Conservation (phyloP, 495 filamentous ascomycete genomes). For the Trypethelium eluteriae region DNA sequence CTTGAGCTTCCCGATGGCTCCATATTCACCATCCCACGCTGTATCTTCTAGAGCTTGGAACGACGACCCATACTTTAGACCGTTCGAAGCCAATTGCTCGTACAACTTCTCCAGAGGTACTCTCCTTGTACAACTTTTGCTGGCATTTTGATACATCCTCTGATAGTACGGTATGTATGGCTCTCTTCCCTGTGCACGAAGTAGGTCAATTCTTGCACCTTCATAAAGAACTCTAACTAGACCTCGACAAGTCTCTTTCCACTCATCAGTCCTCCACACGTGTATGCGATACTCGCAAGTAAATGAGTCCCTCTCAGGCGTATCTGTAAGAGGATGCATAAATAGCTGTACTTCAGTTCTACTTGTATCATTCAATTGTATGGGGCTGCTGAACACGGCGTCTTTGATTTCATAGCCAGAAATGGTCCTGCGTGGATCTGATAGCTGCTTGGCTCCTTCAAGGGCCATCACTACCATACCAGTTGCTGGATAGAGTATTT, state of each 20-base stretch:
- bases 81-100: constrained; percentile 11
- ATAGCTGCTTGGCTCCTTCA: not conserved
- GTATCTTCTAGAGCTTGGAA: not conserved
- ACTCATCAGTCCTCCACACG: not conserved
- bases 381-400: not conserved
- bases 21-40: not conserved
- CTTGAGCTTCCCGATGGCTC: not conserved
- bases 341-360: constrained; percentile 9
- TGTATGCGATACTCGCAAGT: not conserved
- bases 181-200: not conserved
- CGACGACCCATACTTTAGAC: constrained; percentile 18
- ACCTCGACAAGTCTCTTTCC: not conserved
- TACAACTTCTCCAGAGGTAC: constrained; percentile 9
- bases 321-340: not conserved
- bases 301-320: not conserved
- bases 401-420: not conserved
- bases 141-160: not conserved
- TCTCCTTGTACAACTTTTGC: not conserved
- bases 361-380: not conserved
- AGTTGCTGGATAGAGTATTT: constrained; percentile 38
- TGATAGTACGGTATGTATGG: not conserved
- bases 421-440: not conserved
- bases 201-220: not conserved
- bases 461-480: not conserved
- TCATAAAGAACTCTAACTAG: not conserved